Evolutionary conservation across 75 land plant genomes (phyloP), one percentile per base, ranked within the genome.

Genomic region (Azolla pinnata): DNA sequence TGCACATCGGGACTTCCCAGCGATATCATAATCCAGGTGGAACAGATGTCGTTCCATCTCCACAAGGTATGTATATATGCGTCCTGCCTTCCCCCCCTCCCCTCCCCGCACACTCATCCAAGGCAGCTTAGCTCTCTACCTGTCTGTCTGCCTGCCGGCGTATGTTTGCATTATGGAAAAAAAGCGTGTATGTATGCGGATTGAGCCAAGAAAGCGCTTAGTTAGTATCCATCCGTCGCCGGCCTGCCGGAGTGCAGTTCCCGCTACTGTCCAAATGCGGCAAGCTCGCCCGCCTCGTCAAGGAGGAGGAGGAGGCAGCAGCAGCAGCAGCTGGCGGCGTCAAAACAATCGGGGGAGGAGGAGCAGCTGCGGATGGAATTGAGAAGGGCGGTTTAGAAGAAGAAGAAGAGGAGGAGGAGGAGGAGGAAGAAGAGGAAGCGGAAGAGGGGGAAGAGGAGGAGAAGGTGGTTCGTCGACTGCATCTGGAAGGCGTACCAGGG

Each of bases 31-130:
- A 80, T 88, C 20, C 87, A 92, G 54, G 87, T 92, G 68, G 90
- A 79, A n/a, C 87, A 88, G 57, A 92, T 92, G 90, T 72, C 87
- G 26, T 92, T 92, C 46, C 97, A 92, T 66, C 96, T 92, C 14
- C 97, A 92, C 74, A 92, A 92, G 93, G 93, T 88, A 2, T 18
- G 14, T 46, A n/a, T n/a, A n/a, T n/a, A n/a, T n/a, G n/a, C n/a
- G n/a, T n/a, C n/a, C n/a, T n/a, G n/a, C n/a, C n/a, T n/a, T n/a
- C n/a, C n/a, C n/a, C n/a, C n/a, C n/a, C n/a, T n/a, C n/a, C n/a
- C n/a, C n/a, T n/a, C n/a, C n/a, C n/a, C n/a, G n/a, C n/a, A n/a
- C n/a, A n/a, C n/a, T n/a, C n/a, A n/a, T n/a, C n/a, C n/a, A n/a
- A n/a, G n/a, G n/a, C n/a, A n/a, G n/a, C n/a, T n/a, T n/a, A n/a